Conservation (phyloP, 129 eudicot genomes). For the Lactuca sativa region DNA sequence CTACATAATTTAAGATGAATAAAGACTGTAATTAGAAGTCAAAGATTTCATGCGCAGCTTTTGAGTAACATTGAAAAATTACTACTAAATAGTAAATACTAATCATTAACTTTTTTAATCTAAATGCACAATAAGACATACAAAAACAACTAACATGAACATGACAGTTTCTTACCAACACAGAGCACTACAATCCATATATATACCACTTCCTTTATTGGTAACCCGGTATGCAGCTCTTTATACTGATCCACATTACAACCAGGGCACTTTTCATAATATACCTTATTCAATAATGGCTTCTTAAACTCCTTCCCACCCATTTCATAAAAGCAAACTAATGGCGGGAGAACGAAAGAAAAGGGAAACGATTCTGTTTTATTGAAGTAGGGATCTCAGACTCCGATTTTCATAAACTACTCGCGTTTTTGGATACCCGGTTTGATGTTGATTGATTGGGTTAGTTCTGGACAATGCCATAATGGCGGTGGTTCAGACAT, state of each 20-base stretch:
- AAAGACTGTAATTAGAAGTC: no score
- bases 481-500: slow-evolving; percentile 24
- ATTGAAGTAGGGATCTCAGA: no score
- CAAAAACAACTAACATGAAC: background rate
- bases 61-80: background rate
- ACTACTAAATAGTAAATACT: background rate
- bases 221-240: slow-evolving; percentile 46
- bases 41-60: background rate
- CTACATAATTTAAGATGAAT: background rate
- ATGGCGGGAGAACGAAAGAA: background rate
- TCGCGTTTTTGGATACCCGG: background rate
- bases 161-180: slow-evolving; percentile 37
- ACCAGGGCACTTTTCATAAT: slow-evolving; percentile 62
- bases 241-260: slow-evolving; percentile 58
- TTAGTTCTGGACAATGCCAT: background rate
- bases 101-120: no score
- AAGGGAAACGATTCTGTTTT: no score
- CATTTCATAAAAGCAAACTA: slow-evolving; percentile 3
- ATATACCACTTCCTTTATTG: slow-evolving; percentile 48
- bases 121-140: background rate
- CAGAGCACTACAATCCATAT: slow-evolving; percentile 65
- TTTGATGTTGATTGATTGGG: slow-evolving; percentile 2
- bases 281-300: slow-evolving; percentile 46
- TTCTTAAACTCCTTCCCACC: slow-evolving; percentile 27
- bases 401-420: background rate